Evolutionary conservation across 1,284 basidiomycete genomes (phyloP).

Genomic region (Lentinula novae-zelandiae): DNA sequence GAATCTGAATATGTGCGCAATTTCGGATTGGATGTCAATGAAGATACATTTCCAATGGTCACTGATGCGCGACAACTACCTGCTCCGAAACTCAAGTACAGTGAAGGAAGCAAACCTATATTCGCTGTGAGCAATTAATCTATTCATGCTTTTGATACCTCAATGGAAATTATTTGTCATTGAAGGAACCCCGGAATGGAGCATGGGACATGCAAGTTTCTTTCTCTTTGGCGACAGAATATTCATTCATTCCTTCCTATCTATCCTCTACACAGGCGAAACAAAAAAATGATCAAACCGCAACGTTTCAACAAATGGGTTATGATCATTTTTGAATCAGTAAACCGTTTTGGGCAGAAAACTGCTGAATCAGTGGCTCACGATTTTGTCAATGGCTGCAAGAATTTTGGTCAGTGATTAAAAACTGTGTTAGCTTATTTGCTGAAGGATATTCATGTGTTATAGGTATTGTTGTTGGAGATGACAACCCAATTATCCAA

Average conservation of each 20-base stretch:
- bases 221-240: conserved; percentile 28
- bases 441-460: background rate
- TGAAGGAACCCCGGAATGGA: background rate
- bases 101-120: conserved; percentile 35
- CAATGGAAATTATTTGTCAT: background rate
- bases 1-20: conserved; percentile 70
- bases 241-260: conserved; percentile 19
- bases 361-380: background rate
- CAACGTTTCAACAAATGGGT: conserved; percentile 8
- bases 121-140: background rate
- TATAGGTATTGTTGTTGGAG: conserved; percentile 27
- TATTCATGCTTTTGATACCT: background rate
- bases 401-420: too few species aligned
- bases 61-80: conserved; percentile 1
- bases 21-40: conserved; percentile 59
- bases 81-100: conserved; percentile 45
- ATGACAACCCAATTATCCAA: conserved; percentile 24
- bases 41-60: conserved; percentile 33
- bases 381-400: background rate
- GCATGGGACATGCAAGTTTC: conserved; percentile 4
- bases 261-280: background rate
- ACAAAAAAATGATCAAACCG: conserved; percentile 12
- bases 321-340: conserved; percentile 7
- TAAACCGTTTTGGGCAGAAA: background rate
- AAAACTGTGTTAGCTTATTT: too few species aligned